phyloP scores from a whole-genome alignment of 257 asterid genomes.

The Salvia splendens region DNA sequence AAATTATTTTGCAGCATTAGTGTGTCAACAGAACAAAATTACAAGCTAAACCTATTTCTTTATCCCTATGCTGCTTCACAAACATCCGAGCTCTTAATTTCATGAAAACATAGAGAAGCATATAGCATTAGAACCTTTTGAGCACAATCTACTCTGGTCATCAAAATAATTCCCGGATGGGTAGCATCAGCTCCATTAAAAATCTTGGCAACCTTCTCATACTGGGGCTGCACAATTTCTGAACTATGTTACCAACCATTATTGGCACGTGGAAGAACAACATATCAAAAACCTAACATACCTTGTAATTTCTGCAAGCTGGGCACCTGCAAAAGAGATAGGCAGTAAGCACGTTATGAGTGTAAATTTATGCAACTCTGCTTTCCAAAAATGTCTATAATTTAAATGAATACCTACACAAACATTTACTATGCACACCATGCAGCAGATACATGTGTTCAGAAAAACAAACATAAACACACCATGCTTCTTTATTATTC shows the following conservation, averaged over 20 bases:
- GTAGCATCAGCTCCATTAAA: constrained; percentile 85
- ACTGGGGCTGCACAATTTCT: constrained; percentile 70
- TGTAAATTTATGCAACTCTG: constrained; percentile 15
- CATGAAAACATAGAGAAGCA: constrained; percentile 25
- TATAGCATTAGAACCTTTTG: constrained; percentile 56
- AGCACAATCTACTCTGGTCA: constrained; percentile 97
- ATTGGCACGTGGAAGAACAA: constrained; percentile 10
- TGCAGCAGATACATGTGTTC: constrained; percentile 8
- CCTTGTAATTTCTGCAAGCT: constrained; percentile 98
- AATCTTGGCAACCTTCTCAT: constrained; percentile 89
- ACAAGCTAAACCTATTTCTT: constrained; percentile 1
- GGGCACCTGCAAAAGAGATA: constrained; percentile 80
- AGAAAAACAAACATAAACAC: neutral
- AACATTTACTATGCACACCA: constrained; percentile 14
- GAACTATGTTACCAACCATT: constrained; percentile 31
- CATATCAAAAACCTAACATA: constrained; percentile 29
- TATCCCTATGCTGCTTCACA: constrained; percentile 11
- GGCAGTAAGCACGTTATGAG: constrained; percentile 29
- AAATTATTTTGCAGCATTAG: neutral
- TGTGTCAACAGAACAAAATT: neutral
- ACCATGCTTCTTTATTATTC: constrained; percentile 16
- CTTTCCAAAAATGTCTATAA: neutral
- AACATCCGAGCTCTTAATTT: constrained; percentile 5
- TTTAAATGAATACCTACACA: neutral
- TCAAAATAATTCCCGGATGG: constrained; percentile 82